Conservation (phyloP, 2,329 filamentous ascomycete genomes). For the Ceratocystis diversiconidia region DNA sequence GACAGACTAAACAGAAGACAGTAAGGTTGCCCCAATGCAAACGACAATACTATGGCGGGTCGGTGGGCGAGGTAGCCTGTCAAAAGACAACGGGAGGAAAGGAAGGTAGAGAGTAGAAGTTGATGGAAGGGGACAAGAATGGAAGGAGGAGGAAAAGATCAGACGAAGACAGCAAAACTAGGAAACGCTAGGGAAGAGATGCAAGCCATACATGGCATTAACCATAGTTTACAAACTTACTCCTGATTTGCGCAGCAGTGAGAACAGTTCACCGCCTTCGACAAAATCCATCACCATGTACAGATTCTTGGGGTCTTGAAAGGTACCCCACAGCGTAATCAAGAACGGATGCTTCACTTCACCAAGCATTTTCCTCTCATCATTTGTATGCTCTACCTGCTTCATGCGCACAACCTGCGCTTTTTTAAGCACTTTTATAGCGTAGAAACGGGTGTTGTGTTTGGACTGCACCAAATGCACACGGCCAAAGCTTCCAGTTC, state of each 20-base stretch:
- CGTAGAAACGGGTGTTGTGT: slow-evolving; percentile 96
- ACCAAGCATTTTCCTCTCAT: slow-evolving; percentile 88
- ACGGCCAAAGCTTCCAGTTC: slow-evolving; percentile 90
- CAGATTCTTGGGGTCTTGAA: slow-evolving; percentile 85
- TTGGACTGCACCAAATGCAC: slow-evolving; percentile 95
- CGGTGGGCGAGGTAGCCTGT: no score
- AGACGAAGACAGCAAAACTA: slow-evolving; percentile 7
- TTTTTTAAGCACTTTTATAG: slow-evolving; percentile 97
- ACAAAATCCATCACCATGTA: slow-evolving; percentile 99
- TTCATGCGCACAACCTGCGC: slow-evolving; percentile 99
- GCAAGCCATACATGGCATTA: neutral
- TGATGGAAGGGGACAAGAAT: neutral
- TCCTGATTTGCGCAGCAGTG: slow-evolving; percentile 85
- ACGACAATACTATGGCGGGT: no score
- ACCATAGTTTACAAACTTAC: slow-evolving; percentile 31
- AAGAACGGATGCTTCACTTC: slow-evolving; percentile 97
- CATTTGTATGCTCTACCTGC: slow-evolving; percentile 98
- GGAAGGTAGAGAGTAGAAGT: neutral
- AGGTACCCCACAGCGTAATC: slow-evolving; percentile 96
- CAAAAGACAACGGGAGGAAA: no score
- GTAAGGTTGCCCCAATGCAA: neutral
- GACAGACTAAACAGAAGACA: neutral
- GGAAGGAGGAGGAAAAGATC: neutral
- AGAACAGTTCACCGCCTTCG: slow-evolving; percentile 94
- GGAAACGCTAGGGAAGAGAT: neutral